Percentiles rank a stretch among this genome's conserved stretches.
These are phyloP conservation scores for Malassezia nana DNA, from an alignment of 1,284 basidiomycete species.

Conservation along the genomic window DNA sequence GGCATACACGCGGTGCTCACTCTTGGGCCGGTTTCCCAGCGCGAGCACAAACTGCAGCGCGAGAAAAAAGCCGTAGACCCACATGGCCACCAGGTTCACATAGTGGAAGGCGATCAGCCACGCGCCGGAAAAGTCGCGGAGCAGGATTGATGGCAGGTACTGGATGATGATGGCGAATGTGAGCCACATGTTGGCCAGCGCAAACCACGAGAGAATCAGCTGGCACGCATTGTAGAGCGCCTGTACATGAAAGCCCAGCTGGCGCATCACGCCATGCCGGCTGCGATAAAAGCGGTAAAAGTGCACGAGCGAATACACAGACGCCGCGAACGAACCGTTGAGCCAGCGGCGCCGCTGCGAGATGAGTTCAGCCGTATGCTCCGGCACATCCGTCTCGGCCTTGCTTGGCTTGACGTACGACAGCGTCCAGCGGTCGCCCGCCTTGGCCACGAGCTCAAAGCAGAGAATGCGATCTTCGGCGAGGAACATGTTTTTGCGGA, in stretches of 20 bases:
- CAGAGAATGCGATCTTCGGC: constrained; percentile 69
- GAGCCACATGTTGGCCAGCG: constrained; percentile 82
- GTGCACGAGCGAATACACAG: constrained; percentile 77
- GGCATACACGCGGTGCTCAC: constrained; percentile 72
- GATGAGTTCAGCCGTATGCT: constrained; percentile 67
- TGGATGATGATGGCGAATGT: constrained; percentile 94
- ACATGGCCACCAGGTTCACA: constrained; percentile 69
- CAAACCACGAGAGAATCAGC: constrained; percentile 84
- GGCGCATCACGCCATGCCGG: constrained; percentile 67
- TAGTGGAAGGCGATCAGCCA: constrained; percentile 59
- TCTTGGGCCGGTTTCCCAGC: constrained; percentile 83
- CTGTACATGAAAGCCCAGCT: constrained; percentile 89
- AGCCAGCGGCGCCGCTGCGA: constrained; percentile 88
- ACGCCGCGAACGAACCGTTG: constrained; percentile 92
- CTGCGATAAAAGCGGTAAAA: constrained; percentile 87
- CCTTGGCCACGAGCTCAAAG: constrained; percentile 91
- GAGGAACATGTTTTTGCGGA: constrained; percentile 61
- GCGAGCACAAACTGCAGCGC: constrained; percentile 82
- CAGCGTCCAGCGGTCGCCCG: constrained; percentile 69
- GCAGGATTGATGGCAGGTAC: constrained; percentile 62
- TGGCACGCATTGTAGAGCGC: constrained; percentile 83
- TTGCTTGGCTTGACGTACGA: constrained; percentile 91
- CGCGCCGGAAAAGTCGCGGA: constrained; percentile 64
- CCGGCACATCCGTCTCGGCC: constrained; percentile 88
- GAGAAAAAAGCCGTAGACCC: constrained; percentile 74